Evolutionary conservation across 2,329 filamentous ascomycete genomes (phyloP), one percentile per base, ranked within the genome.

Genomic region (Biscogniauxia mediterranea): DNA sequence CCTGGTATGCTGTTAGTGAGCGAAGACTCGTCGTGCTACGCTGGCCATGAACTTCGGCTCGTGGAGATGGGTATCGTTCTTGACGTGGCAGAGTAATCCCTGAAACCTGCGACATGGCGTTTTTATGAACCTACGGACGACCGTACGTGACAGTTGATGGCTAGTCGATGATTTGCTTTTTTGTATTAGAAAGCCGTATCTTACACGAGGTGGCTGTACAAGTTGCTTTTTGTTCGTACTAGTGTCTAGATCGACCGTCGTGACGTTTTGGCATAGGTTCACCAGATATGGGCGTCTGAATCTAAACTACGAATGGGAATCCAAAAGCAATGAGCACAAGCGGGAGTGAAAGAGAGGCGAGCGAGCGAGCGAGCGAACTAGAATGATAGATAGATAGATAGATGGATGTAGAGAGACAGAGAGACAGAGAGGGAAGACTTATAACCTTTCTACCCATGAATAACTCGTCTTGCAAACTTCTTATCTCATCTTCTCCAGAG

Each of bases 1-100:
- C 55, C 32, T 61, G 59, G 38, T 65, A 67, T 32, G 63, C 61
- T 3, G 55, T 52, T 17, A 64, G 59, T 21, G 63, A 64, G n/a
- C 62, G 61, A 20, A 68, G 54, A 42, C 56, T 63, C 54, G 59
- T 56, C 5, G 57, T 42, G 11, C 58, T 51, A 11, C 26, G 57
- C 26, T 51, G 54, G 4, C 54, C 49, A 11, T 51, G n/a, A 20
- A 19, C 25, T 6, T 52, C 52, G 26, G 3, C 19, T 17, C 28
- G 42, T n/a, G 57, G 46, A 21, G 42, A n/a, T 46, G n/a, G 25
- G 9, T 54, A 19, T 57, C 20, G 57, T 42, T 46, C 59, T 32
- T 26, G 19, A 38, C 21, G 56, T 21, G 55, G 52, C 51, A 38
- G 38, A 13, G 26, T 7, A 26, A 19, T 8, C 32, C 42, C 25